Conservation (phyloP, 2,329 filamentous ascomycete genomes). For the Sporothrix brunneoviolacea region DNA sequence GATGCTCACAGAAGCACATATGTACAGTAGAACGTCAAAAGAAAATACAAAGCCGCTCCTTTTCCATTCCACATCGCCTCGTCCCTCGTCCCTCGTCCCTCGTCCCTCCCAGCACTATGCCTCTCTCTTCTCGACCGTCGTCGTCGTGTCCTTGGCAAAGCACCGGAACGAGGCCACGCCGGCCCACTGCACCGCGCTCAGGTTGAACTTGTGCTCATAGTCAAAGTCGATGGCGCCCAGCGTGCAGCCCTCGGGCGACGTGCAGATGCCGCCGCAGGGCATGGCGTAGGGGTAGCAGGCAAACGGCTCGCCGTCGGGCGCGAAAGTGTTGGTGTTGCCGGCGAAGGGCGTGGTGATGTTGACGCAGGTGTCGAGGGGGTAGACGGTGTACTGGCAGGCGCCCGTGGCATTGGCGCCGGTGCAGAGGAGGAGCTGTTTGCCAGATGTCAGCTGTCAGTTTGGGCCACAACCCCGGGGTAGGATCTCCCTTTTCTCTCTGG, state of each 20-base stretch:
- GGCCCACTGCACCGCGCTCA: slow-evolving; percentile 40
- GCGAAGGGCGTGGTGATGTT: slow-evolving; percentile 36
- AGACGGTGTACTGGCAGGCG: slow-evolving; percentile 37
- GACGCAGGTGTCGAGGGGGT: slow-evolving; percentile 38
- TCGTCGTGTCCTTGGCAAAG: slow-evolving; percentile 19
- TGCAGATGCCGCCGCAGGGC: slow-evolving; percentile 39
- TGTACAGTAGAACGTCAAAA: too few species aligned
- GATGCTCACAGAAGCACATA: too few species aligned
- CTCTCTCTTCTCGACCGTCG: background rate
- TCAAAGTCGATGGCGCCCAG: slow-evolving; percentile 41
- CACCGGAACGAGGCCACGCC: slow-evolving; percentile 33
- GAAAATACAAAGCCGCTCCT: too few species aligned
- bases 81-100: background rate
- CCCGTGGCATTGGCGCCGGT: slow-evolving; percentile 44
- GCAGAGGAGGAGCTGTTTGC: slow-evolving; percentile 41
- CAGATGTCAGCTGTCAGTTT: background rate
- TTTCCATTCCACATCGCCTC: background rate
- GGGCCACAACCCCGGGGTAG: too few species aligned
- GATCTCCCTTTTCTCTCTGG: too few species aligned
- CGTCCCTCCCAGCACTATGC: too few species aligned
- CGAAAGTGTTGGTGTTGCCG: slow-evolving; percentile 40
- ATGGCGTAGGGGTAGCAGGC: slow-evolving; percentile 39
- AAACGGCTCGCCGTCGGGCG: slow-evolving; percentile 43
- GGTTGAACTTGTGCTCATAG: slow-evolving; percentile 41
- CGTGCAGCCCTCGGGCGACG: slow-evolving; percentile 46